Base-by-base conservation (phyloP, 345 rosid genomes). In the Brassica rapa region DNA sequence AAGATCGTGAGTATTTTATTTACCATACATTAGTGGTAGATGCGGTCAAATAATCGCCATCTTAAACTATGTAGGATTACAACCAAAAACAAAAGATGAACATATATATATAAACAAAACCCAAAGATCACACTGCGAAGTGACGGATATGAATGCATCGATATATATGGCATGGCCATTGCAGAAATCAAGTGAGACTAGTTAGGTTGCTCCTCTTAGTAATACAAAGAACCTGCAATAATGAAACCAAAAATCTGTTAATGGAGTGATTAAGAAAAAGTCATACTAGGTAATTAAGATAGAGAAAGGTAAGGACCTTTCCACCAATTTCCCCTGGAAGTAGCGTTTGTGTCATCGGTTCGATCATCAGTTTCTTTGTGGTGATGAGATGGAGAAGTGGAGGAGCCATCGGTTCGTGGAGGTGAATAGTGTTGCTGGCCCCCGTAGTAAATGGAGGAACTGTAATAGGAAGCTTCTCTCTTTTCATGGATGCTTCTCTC, bases 281-380 rank as follows among this genome's bases (percentile, higher is more conserved):
- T 19, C 21, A 19, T 14, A 25, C 4, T 25, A 16, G 63, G 74
- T 15, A 19, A 53, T 19, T 9, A 43, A 8, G 27, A 51, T 57
- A 35, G 3, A 11, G 6, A 11, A 60, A 68, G 30, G 63, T 23
- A 51, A 57, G 8, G 30, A 93, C 98, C 98, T 84, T 92, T 86
- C 98, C 98, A 94, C 98, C 98, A 94, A 59, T 94, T 92, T 46
- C 98, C 98, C 83, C 96, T 84, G 5, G 94, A 92, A 70, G 91
- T 86, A 80, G 88, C 71, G 3, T 87, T 57, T 73, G 60, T 84
- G 68, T 71, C 80, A 21, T 7, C n/a, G 32, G 62, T 41, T 27
- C 43, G 76, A 43, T 75, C 77, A 71, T 84, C 86, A 5, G 86
- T 82, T 68, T 64, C 87, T 23, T 77, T 75, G 21, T 56, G 32